A percentile compares a stretch with the other conserved stretches of the same genome.
These are phyloP conservation scores for Capsaspora owczarzaki DNA, from an alignment of 78 protist species.

Conservation along the genomic window DNA sequence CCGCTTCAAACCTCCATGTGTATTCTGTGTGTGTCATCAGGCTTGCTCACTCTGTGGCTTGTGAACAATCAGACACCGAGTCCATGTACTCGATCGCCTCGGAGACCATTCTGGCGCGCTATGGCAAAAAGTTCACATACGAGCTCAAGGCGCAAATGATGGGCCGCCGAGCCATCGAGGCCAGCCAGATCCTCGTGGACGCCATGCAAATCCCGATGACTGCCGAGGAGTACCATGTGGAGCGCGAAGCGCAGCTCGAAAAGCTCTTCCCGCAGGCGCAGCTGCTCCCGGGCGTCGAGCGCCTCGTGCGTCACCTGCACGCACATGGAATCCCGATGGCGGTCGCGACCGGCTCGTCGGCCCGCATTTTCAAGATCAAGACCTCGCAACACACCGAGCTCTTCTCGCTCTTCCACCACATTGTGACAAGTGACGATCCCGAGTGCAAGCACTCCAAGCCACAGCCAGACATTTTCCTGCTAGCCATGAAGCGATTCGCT, in stretches of 20 bases:
- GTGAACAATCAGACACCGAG: constrained; percentile 18
- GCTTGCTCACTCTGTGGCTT: no score
- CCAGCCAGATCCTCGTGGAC: neutral
- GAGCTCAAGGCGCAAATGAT: constrained; percentile 6
- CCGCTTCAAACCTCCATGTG: no score
- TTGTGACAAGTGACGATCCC: neutral
- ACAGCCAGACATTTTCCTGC: constrained; percentile 17
- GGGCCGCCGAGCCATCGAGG: constrained; percentile 1
- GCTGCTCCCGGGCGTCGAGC: constrained; percentile 15
- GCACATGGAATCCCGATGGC: constrained; percentile 1
- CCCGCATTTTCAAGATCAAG: neutral
- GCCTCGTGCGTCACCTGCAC: constrained; percentile 14
- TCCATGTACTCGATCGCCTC: neutral
- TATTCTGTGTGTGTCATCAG: no score
- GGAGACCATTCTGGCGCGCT: neutral
- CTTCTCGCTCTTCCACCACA: neutral
- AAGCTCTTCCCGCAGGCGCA: neutral
- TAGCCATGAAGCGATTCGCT: neutral
- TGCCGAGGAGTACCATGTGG: neutral
- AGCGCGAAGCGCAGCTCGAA: neutral
- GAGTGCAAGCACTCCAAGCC: constrained; percentile 7
- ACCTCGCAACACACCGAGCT: neutral
- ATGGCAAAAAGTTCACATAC: neutral
- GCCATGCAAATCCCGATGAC: neutral
- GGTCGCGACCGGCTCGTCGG: constrained; percentile 7